Evolutionary conservation across 768 basidiomycete genomes (phyloP), one percentile per base, ranked within the genome.

Genomic region (Trametes cingulata): DNA sequence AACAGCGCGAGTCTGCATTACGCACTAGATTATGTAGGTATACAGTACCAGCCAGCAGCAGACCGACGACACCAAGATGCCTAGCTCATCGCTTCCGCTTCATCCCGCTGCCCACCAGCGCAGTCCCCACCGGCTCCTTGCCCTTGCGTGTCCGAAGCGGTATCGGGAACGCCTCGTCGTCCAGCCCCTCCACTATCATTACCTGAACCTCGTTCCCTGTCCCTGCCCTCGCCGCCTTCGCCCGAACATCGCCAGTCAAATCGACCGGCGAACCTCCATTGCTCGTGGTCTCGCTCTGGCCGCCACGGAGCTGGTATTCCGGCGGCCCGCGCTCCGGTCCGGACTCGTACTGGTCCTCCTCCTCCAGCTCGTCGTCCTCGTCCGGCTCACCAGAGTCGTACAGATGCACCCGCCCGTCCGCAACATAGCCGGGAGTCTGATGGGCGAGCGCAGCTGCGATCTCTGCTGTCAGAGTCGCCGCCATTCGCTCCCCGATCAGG

Each of bases 391-490:
- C 72, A 6, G 78, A 75, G 22, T 73, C 85, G 17, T 86, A 62
- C 45, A 62, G 24, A 50, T 51, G 83, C 20, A 82, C 82, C 5
- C 80, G 84, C 45, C 81, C 82, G 45, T 81, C 17, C 45, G 40
- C 36, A 17, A 29, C 17, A 4, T 29, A 39, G 25, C 52, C 47
- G 22, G 45, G 45, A 10, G n/a, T 35, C 22, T 58, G 52, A 65
- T 90, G 85, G 4, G 87, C 90, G 63, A 93, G 86, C 0, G 88
- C 88, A 24, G 88, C 88, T 9, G 89, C 90, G 61, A 92, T 87
- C 69, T 89, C 90, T 6, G 86, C 87, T 58, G 87, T 90, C 63
- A 92, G 88, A 60, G 82, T 88, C n/a, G 87, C 62, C 12, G 66
- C 88, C 17, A 90, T 85, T 15, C 84, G 82, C 24, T 80, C 79